These are phyloP conservation scores for Erodium maritimum DNA, from an alignment of 345 rosid genomes.

Conservation along the genomic window DNA sequence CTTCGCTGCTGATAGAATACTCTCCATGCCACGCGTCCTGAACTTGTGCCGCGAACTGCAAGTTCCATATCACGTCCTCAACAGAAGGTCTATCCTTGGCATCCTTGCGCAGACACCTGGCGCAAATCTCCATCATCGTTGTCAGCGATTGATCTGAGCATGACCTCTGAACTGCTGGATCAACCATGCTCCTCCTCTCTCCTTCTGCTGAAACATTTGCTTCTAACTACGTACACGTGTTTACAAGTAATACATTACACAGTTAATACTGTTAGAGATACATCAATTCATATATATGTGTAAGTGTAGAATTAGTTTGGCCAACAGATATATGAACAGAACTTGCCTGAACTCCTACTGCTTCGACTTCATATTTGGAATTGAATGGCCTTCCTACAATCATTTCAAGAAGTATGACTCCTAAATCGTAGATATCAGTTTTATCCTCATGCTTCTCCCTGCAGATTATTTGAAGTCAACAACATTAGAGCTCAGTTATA, in stretches of 20 bases:
- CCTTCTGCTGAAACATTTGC: slow-evolving; percentile 27
- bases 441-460: slow-evolving; percentile 43
- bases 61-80: slow-evolving; percentile 89
- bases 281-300: too few species aligned
- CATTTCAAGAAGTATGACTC: slow-evolving; percentile 77
- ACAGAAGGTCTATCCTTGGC: slow-evolving; percentile 63
- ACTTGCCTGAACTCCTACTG: slow-evolving; percentile 46
- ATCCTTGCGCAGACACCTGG: slow-evolving; percentile 54
- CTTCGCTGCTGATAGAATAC: slow-evolving; percentile 47
- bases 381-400: slow-evolving; percentile 58
- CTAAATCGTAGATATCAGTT: slow-evolving; percentile 60
- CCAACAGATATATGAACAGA: neutral
- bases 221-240: slow-evolving; percentile 40
- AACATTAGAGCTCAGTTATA: too few species aligned
- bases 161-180: slow-evolving; percentile 40
- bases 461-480: neutral
- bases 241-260: neutral
- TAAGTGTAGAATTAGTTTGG: too few species aligned
- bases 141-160: slow-evolving; percentile 70
- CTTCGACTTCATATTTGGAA: slow-evolving; percentile 40
- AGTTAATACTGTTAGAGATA: too few species aligned
- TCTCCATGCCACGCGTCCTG: slow-evolving; percentile 33
- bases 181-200: slow-evolving; percentile 48
- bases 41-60: slow-evolving; percentile 91
- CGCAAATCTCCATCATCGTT: slow-evolving; percentile 70